Evolutionary conservation across 352 stramenopile genomes (phyloP), one percentile per base, ranked within the genome.

Genomic region (Phytophthora kernoviae): DNA sequence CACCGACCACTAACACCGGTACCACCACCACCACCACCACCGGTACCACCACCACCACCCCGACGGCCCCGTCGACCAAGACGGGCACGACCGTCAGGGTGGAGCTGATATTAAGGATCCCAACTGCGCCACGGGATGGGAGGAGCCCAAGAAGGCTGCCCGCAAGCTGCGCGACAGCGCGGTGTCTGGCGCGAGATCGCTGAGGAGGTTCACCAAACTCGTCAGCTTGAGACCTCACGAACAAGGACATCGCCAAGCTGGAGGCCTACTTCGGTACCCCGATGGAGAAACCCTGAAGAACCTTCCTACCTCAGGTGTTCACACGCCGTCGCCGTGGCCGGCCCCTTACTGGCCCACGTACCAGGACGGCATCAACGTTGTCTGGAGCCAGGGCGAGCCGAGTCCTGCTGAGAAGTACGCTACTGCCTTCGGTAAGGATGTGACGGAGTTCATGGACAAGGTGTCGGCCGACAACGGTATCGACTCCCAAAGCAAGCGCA

Each of bases 321-420:
- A 41, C 34, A 46, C 36, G 18, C 48, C 57, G 2, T 33, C 67
- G 15, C 75, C 75, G 12, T 88, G 78, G 78, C 46, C 73, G 2
- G 72, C 61, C 21, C 77, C 71, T 55, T 91, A 89, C 75, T 91
- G 79, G 77, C 70, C 79, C 2, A 71, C 63, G 18, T 88, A 81
- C 70, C 62, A 74, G 17, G 81, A 89, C 71, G 71, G 77, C 49
- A 91, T 91, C 66, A 91, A 91, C 69, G 54, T 70, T 45, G 22
- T 56, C n/a, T 71, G 58, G 58, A 59, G 30, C 1, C 2, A 53
- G 5, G 47, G 42, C 15, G 15, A 65, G 11, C 27, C 62, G 0
- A 78, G 71, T 17, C 34, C 78, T 6, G 55, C 75, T 10, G 65
- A 62, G 37, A 86, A 86, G 62, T 88, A 88, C 48, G 78, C 78